Conservation (phyloP, 495 filamentous ascomycete genomes). For the Amphirosellinia nigrospora region DNA sequence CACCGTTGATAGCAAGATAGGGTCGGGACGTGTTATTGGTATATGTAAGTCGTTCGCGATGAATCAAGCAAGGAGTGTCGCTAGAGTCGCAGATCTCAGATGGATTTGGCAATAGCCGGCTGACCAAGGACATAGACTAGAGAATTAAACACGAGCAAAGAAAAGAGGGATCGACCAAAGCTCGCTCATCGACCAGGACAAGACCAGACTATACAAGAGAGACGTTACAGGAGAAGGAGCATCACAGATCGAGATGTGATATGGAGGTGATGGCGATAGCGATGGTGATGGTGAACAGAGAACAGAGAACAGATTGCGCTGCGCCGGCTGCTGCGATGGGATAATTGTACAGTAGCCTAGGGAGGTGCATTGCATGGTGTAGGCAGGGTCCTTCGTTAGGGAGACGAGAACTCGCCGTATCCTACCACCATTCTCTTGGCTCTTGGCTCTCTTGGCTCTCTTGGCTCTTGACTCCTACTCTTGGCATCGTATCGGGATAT, state of each 20-base stretch:
- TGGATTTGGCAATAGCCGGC: constrained; percentile 1
- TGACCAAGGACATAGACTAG: background rate
- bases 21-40: background rate
- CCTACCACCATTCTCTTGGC: background rate
- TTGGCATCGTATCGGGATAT: constrained; percentile 19
- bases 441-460: constrained; percentile 5
- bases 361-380: background rate
- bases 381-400: background rate
- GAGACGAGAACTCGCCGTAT: background rate
- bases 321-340: constrained; percentile 8
- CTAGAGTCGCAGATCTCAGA: constrained; percentile 3
- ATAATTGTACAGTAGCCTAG: background rate
- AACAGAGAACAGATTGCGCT: constrained; percentile 10
- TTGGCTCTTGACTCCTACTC: constrained; percentile 14
- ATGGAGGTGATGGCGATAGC: too few relatives aligned
- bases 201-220: background rate
- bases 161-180: constrained; percentile 5
- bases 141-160: background rate
- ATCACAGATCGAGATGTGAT: background rate
- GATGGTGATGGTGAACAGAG: too few relatives aligned
- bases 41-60: background rate
- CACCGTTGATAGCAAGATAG: background rate
- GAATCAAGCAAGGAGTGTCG: constrained; percentile 7
- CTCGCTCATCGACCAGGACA: constrained; percentile 6
- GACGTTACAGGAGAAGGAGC: constrained; percentile 1